phyloP scores from a whole-genome alignment of 257 asterid genomes.

The Jacaranda mimosifolia region DNA sequence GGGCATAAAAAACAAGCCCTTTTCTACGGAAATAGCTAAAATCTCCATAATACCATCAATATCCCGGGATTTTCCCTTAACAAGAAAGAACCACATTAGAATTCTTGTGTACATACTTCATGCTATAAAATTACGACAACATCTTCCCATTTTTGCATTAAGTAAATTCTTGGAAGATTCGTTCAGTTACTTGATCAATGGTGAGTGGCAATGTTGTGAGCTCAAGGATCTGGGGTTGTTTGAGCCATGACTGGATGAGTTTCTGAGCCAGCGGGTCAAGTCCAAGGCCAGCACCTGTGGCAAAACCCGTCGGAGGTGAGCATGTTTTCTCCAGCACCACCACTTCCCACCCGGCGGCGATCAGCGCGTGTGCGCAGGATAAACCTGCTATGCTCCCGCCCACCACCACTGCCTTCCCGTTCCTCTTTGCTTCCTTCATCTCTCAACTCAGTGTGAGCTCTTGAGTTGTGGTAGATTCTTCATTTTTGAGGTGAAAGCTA shows the following conservation, averaged over 20 bases:
- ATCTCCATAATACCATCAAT: neutral
- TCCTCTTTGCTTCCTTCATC: constrained; percentile 44
- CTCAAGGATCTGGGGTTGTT: constrained; percentile 57
- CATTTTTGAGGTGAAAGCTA: neutral
- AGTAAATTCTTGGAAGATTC: neutral
- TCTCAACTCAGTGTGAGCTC: neutral
- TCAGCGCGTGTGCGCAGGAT: constrained; percentile 75
- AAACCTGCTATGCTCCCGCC: constrained; percentile 93
- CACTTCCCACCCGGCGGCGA: constrained; percentile 81
- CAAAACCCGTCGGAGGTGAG: constrained; percentile 72
- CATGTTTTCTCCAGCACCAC: constrained; percentile 82
- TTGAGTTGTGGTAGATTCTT: neutral
- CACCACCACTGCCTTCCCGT: constrained; percentile 72
- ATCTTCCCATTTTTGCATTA: neutral
- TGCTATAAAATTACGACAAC: neutral
- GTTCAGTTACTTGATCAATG: constrained; percentile 68
- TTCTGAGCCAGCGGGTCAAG: constrained; percentile 64
- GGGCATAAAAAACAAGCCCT: neutral
- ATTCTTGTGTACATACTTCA: neutral
- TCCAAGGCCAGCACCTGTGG: constrained; percentile 91
- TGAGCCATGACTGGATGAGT: constrained; percentile 64
- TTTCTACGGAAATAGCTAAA: neutral
- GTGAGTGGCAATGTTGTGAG: constrained; percentile 67
- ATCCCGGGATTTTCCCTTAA: neutral
- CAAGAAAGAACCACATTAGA: neutral